Conservation (phyloP, 2,329 filamentous ascomycete genomes). For the Teratosphaeriaceae sp. region DNA sequence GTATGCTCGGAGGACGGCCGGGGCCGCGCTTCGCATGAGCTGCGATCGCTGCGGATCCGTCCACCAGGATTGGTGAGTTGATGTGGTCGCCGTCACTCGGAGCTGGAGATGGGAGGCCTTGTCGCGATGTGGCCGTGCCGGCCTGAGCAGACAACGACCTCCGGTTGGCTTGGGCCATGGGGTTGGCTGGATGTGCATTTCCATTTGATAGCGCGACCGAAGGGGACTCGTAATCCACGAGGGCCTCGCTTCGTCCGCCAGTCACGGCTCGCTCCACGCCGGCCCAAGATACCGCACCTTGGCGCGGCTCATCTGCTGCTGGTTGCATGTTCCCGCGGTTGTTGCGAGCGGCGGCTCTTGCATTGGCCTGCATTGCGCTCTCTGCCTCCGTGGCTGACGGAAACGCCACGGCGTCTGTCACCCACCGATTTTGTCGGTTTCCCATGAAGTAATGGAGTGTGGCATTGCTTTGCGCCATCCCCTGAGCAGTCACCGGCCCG, state of each 20-base stretch:
- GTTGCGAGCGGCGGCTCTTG: no score
- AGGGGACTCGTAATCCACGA: constrained; percentile 9
- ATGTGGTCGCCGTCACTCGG: constrained; percentile 50
- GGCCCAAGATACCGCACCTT: background rate
- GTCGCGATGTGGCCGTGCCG: constrained; percentile 1
- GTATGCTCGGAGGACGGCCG: background rate
- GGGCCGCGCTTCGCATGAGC: constrained; percentile 1
- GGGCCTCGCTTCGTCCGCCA: background rate
- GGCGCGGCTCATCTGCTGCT: background rate
- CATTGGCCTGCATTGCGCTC: no score
- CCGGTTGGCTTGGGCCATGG: constrained; percentile 1
- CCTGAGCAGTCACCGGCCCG: constrained; percentile 5
- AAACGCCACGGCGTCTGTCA: constrained; percentile 6
- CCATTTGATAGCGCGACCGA: constrained; percentile 5
- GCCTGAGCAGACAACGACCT: constrained; percentile 4
- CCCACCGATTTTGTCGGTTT: constrained; percentile 16
- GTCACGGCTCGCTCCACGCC: background rate
- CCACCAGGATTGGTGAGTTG: constrained; percentile 14
- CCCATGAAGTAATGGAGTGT: constrained; percentile 12
- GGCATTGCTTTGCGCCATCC: constrained; percentile 14
- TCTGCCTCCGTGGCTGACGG: background rate
- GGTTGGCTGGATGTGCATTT: no score
- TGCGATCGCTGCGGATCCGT: constrained; percentile 7
- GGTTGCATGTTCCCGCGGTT: background rate
- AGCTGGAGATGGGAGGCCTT: constrained; percentile 54